A percentile compares a stretch with the other conserved stretches of the same genome.
These are phyloP conservation scores for Penicillium desertorum DNA, from an alignment of 495 filamentous ascomycete species.

Conservation along the genomic window DNA sequence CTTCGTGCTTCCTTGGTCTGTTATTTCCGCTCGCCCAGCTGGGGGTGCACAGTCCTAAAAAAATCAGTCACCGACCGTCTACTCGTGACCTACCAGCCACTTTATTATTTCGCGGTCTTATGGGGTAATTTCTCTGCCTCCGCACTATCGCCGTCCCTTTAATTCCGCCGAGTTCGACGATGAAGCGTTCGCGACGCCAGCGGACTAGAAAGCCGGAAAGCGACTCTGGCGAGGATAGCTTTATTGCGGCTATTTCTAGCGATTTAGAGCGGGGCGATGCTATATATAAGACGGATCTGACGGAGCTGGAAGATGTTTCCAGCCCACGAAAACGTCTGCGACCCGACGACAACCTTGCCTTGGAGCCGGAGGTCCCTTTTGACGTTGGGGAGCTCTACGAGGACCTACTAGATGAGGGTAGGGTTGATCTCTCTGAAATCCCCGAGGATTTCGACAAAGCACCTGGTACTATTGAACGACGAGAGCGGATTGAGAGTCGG, in stretches of 20 bases:
- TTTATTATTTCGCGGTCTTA: neutral
- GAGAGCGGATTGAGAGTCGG: slow-evolving; percentile 20
- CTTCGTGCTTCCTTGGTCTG: neutral
- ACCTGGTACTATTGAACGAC: slow-evolving; percentile 16
- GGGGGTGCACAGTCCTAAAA: neutral
- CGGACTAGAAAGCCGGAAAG: slow-evolving; percentile 7
- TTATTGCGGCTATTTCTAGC: slow-evolving; percentile 3
- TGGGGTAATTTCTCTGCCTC: neutral
- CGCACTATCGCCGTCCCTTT: slow-evolving; percentile 1
- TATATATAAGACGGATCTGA: slow-evolving; percentile 14
- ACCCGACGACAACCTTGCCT: slow-evolving; percentile 2
- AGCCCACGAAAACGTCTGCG: slow-evolving; percentile 15
- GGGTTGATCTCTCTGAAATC: slow-evolving; percentile 22
- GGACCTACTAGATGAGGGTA: slow-evolving; percentile 20
- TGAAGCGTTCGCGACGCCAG: slow-evolving; percentile 13
- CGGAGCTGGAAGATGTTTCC: slow-evolving; percentile 5
- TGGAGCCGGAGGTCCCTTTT: slow-evolving; percentile 3
- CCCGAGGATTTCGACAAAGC: slow-evolving; percentile 24
- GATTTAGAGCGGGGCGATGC: slow-evolving; percentile 11
- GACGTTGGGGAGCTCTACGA: slow-evolving; percentile 10
- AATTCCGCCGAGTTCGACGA: neutral
- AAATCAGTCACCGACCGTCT: neutral
- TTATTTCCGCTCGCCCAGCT: neutral
- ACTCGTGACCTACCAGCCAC: neutral
- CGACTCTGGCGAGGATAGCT: slow-evolving; percentile 5